Evolutionary conservation across 1,284 basidiomycete genomes (phyloP), one percentile per base, ranked within the genome.

Genomic region (Coriolopsis trogii): DNA sequence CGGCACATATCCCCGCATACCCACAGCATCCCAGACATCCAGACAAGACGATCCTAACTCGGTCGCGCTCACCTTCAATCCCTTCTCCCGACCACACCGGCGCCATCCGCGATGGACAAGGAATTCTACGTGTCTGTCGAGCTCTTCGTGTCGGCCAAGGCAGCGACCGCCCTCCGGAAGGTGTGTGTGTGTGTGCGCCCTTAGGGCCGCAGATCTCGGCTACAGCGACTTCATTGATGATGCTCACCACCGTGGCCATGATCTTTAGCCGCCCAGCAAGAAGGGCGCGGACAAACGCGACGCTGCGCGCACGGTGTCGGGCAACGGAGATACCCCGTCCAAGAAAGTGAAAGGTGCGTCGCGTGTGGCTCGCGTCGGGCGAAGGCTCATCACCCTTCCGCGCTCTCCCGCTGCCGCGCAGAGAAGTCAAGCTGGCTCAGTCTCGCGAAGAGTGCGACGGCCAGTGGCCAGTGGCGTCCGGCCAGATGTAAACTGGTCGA

Each of bases 361-460:
- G 28, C 29, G 16, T 42, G 21, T 47, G 24, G 20, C 23, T 30
- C 46, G 18, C 33, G 45, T 9, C n/a, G 15, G 13, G 15, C 15
- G 25, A 33, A 25, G 36, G 20, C 24, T 16, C 28, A 26, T 25
- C 48, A 51, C 29, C 48, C 51, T 41, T 33, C 24, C 33, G 29
- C 30, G 12, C 43, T 46, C 20, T 33, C 33, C 39, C 33, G 46
- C 20, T 55, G 29, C n/a, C n/a, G n/a, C n/a, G n/a, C 56, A 89
- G 88, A 91, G 65, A 88, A 86, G 69, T 74, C 84, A 10, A 88
- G 82, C 62, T 89, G 87, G 87, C 76, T 87, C 39, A 77, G 78
- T 16, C 73, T 87, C n/a, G 70, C 78, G 30, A 80, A 78, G 53
- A 75, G 73, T 25, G 60, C 79, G 20, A 67, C 76, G 26, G 73